Conservation (phyloP, 179 eudicot genomes). For the Beta lomatogona region DNA sequence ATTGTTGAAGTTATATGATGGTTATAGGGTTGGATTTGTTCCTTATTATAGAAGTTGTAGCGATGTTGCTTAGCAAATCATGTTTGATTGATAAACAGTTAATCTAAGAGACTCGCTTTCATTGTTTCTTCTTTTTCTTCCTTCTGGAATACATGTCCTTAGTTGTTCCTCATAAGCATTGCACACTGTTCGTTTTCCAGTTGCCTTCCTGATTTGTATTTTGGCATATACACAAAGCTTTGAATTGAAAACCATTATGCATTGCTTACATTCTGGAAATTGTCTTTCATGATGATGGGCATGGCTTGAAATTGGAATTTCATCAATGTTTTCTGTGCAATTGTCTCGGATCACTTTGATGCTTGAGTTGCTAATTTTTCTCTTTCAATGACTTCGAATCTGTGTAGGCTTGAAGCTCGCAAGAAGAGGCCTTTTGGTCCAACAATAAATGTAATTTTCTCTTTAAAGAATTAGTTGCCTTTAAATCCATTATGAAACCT, state of each 20-base stretch:
- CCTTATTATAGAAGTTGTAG: no score
- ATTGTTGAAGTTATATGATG: not conserved
- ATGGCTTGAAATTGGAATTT: not conserved
- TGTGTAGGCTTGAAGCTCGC: slow-evolving; percentile 85
- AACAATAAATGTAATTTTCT: slow-evolving; percentile 62
- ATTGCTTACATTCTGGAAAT: not conserved
- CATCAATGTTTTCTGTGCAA: not conserved
- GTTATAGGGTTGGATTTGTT: no score
- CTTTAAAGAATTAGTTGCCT: not conserved
- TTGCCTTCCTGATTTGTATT: not conserved
- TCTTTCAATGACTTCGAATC: not conserved
- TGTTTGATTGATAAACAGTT: no score
- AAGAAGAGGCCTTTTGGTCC: slow-evolving; percentile 87
- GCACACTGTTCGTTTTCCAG: not conserved
- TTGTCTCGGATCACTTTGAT: not conserved
- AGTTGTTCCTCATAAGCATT: not conserved
- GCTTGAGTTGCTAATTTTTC: slow-evolving; percentile 12
- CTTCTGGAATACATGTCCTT: not conserved
- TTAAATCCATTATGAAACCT: slow-evolving; percentile 2
- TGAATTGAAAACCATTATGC: not conserved
- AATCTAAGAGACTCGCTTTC: no score
- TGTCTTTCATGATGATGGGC: not conserved
- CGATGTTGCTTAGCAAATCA: no score
- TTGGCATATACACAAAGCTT: not conserved
- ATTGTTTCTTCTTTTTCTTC: not conserved